Percentiles rank a stretch among this genome's conserved stretches.
These are phyloP conservation scores for Fennellomyces sp. DNA, from an alignment of 371 early-diverging fungal species.

Conservation along the genomic window DNA sequence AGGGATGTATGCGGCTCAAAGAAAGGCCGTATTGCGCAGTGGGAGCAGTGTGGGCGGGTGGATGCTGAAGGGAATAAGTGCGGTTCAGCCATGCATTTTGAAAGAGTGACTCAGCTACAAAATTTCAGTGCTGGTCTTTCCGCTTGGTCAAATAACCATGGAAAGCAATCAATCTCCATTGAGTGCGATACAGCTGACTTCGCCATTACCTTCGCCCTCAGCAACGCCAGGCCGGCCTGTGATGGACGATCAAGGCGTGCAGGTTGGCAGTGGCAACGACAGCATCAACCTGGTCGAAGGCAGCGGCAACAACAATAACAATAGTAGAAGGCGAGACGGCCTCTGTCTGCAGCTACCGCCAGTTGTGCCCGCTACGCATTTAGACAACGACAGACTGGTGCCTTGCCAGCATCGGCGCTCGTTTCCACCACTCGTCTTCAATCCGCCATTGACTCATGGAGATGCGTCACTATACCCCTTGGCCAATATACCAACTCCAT, in stretches of 20 bases:
- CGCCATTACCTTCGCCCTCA: slow-evolving; percentile 21
- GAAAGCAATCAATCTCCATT: slow-evolving; percentile 9
- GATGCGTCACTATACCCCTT: slow-evolving; percentile 15
- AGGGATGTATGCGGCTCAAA: no score
- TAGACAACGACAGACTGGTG: not conserved
- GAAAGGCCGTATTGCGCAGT: no score
- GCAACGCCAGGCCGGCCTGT: slow-evolving; percentile 7
- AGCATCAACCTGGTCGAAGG: not conserved
- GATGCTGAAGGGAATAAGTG: no score
- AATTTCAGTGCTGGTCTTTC: no score
- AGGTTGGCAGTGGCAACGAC: not conserved
- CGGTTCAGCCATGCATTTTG: no score
- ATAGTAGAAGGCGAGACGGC: not conserved
- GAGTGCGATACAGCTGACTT: slow-evolving; percentile 12
- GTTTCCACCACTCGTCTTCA: slow-evolving; percentile 8
- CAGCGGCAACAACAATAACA: not conserved
- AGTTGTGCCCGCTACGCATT: not conserved
- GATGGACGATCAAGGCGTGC: not conserved
- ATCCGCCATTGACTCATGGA: slow-evolving; percentile 7
- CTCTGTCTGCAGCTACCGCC: not conserved
- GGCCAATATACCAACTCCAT: slow-evolving; percentile 18
- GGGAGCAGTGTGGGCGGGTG: no score
- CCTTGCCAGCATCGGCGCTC: not conserved
- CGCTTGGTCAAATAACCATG: slow-evolving; percentile 5
- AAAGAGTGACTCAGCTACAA: no score